Evolutionary conservation across 805 yeast species (phyloP).

Genomic region (Priceomyces fermenticarens): DNA sequence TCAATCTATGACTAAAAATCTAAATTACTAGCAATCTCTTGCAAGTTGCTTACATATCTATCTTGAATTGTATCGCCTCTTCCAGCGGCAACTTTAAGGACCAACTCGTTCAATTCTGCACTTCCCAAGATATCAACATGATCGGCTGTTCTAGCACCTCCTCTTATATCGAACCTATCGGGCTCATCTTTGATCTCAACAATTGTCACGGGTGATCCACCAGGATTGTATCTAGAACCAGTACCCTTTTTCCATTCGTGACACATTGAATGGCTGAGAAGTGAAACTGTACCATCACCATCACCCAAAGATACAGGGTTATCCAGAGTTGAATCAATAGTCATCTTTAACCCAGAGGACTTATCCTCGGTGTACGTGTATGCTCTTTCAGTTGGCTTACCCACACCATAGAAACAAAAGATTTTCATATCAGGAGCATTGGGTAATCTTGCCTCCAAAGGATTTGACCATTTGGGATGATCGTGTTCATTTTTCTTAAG

Average conservation of each 20-base stretch:
- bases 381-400: constrained; percentile 93
- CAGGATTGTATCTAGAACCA: constrained; percentile 76
- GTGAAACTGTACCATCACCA: constrained; percentile 94
- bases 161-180: constrained; percentile 88
- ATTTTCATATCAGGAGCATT: constrained; percentile 89
- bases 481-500: constrained; percentile 62
- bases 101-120: constrained; percentile 84
- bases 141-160: constrained; percentile 97
- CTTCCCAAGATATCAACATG: constrained; percentile 96
- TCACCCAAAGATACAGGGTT: constrained; percentile 78
- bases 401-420: constrained; percentile 92
- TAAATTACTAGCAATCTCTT: constrained; percentile 57
- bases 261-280: constrained; percentile 84
- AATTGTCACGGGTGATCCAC: constrained; percentile 62
- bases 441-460: constrained; percentile 88
- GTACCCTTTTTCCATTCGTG: constrained; percentile 78
- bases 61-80: constrained; percentile 65
- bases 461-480: constrained; percentile 88
- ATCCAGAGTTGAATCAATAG: constrained; percentile 63
- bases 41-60: constrained; percentile 54
- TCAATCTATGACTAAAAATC: constrained; percentile 31
- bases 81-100: constrained; percentile 81
- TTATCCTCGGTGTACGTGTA: constrained; percentile 72
- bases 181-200: constrained; percentile 95
- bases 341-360: constrained; percentile 54